Conservation (phyloP, 1,284 basidiomycete genomes). For the Cutaneotrichosporon spelunceum region DNA sequence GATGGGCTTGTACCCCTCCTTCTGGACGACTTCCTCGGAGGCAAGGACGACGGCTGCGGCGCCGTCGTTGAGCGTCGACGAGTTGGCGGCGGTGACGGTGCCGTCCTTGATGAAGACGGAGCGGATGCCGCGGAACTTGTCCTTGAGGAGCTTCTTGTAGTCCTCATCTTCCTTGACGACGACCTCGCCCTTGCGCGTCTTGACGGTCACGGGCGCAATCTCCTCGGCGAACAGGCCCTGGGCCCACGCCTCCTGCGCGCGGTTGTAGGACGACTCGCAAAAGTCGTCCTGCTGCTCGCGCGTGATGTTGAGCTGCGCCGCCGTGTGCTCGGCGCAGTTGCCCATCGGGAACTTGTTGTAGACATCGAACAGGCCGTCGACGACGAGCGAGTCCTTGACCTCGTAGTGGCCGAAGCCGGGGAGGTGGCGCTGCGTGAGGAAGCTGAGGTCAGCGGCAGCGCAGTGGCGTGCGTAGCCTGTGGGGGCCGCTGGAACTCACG, state of each 20-base stretch:
- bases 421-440: constrained; percentile 83
- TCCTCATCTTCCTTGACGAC: constrained; percentile 94
- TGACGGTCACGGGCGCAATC: constrained; percentile 54
- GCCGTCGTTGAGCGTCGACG: constrained; percentile 92
- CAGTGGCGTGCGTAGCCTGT: too few relatives aligned
- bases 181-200: constrained; percentile 76
- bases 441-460: constrained; percentile 56
- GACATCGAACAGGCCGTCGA: constrained; percentile 92
- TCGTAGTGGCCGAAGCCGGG: constrained; percentile 87
- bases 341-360: constrained; percentile 97
- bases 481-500: constrained; percentile 57
- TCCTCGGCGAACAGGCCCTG: constrained; percentile 73
- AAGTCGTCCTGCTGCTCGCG: constrained; percentile 84
- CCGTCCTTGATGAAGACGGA: constrained; percentile 87
- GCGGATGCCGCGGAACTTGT: constrained; percentile 81
- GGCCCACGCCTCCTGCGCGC: constrained; percentile 87
- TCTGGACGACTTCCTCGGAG: constrained; percentile 82
- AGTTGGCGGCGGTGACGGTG: constrained; percentile 91
- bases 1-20: constrained; percentile 82
- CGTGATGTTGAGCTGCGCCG: constrained; percentile 75
- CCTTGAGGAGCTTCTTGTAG: constrained; percentile 90
- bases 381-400: constrained; percentile 80
- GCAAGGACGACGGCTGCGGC: constrained; percentile 94
- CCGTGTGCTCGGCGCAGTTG: constrained; percentile 86
- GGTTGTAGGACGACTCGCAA: constrained; percentile 90